phyloP scores from a whole-genome alignment of 106 monocot genomes.

The Dendrobium catenatum region DNA sequence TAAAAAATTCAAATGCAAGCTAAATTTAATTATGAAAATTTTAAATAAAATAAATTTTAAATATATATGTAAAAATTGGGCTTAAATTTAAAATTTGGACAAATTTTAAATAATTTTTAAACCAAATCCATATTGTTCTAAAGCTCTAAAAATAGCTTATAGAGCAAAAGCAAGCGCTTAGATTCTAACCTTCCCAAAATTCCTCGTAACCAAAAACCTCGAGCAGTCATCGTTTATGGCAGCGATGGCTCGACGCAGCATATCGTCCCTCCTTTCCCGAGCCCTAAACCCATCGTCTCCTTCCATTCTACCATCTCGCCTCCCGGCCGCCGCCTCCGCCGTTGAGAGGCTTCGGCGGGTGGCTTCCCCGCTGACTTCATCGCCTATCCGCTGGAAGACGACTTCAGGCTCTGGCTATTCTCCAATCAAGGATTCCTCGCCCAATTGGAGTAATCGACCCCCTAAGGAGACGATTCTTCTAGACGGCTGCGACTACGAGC shows the following conservation, averaged over 20 bases:
- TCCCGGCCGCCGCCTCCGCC: conserved; percentile 2
- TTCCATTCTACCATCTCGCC: conserved; percentile 7
- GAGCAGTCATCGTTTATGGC: conserved; percentile 17
- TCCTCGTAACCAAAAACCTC: background rate
- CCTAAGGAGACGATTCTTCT: conserved; percentile 97
- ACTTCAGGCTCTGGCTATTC: conserved; percentile 81
- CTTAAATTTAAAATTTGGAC: too few species aligned
- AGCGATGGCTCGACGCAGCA: conserved; percentile 29
- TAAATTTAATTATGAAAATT: too few species aligned
- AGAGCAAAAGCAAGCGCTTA: too few species aligned
- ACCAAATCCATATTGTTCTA: too few species aligned
- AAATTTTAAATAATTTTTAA: too few species aligned
- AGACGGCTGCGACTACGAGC: conserved; percentile 98
- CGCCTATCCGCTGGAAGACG: conserved; percentile 35
- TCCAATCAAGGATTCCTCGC: conserved; percentile 76
- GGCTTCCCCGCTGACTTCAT: conserved; percentile 3
- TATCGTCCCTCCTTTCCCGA: conserved; percentile 27
- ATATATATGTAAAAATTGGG: too few species aligned
- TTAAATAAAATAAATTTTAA: too few species aligned
- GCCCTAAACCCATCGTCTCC: conserved; percentile 3
- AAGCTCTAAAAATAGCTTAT: too few species aligned
- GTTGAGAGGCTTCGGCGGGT: conserved; percentile 1
- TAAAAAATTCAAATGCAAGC: too few species aligned
- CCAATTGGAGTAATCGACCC: conserved; percentile 87
- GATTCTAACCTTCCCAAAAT: background rate